phyloP scores from a whole-genome alignment of 192 early-diverging fungal species.

The Helicostylum pulchrum region DNA sequence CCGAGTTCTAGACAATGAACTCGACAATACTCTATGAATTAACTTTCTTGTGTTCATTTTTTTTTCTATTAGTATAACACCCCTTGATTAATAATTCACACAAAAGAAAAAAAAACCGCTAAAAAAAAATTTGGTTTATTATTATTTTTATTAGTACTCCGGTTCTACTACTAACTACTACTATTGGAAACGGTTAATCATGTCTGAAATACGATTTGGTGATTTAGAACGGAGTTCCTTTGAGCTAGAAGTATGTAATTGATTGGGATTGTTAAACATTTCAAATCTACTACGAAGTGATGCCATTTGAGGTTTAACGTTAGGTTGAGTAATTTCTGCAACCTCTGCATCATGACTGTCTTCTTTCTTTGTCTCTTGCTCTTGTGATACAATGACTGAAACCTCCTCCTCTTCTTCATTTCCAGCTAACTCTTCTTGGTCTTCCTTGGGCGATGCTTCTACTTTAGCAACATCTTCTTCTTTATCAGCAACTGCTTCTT shows the following conservation, averaged over 20 bases:
- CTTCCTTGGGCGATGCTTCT: neutral
- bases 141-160: too few species aligned
- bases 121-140: too few species aligned
- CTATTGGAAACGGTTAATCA: conserved; percentile 12
- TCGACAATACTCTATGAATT: too few species aligned
- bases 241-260: neutral
- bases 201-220: conserved; percentile 17
- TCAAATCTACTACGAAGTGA: conserved; percentile 20
- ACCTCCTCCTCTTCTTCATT: too few species aligned
- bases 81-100: neutral
- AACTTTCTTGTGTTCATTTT: too few species aligned
- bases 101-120: neutral
- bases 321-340: neutral
- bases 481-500: neutral
- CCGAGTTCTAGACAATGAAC: too few species aligned
- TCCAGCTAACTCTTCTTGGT: too few species aligned
- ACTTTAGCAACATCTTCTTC: neutral
- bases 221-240: conserved; percentile 20
- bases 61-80: too few species aligned
- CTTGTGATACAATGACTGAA: too few species aligned
- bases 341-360: too few species aligned
- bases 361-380: too few species aligned
- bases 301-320: conserved; percentile 3
- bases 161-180: too few species aligned
- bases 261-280: neutral